Evolutionary conservation across 306 rosid species (phyloP).

Genomic region (Dryas drummondii): DNA sequence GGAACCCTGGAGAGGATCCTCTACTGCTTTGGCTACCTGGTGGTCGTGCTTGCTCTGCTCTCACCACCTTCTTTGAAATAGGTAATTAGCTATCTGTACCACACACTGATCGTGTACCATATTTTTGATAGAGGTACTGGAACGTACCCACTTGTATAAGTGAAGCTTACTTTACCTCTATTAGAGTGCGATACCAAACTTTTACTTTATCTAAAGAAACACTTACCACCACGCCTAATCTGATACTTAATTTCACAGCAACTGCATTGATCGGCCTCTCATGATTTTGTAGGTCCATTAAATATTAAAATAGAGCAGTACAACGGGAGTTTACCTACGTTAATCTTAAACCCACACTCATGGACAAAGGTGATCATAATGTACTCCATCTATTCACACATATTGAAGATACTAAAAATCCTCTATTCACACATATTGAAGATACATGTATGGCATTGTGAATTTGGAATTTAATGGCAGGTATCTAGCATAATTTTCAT

Average conservation of each 20-base stretch:
- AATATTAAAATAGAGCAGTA: slow-evolving; percentile 35
- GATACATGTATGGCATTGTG: background rate
- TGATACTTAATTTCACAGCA: too few species aligned
- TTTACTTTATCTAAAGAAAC: too few species aligned
- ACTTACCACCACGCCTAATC: too few species aligned
- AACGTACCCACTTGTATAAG: too few species aligned
- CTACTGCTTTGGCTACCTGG: slow-evolving; percentile 74
- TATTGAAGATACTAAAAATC: background rate
- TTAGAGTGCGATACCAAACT: too few species aligned
- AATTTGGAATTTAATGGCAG: slow-evolving; percentile 21
- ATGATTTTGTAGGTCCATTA: slow-evolving; percentile 53
- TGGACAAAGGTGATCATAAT: slow-evolving; percentile 65
- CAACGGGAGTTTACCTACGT: slow-evolving; percentile 50
- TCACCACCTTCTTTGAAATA: slow-evolving; percentile 48
- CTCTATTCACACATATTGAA: too few species aligned
- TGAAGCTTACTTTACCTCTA: too few species aligned
- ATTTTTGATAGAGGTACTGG: too few species aligned
- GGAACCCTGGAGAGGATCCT: slow-evolving; percentile 56
- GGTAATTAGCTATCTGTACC: slow-evolving; percentile 26
- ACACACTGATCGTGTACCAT: too few species aligned
- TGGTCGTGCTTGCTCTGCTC: slow-evolving; percentile 67
- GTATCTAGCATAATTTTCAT: slow-evolving; percentile 53
- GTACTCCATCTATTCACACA: too few species aligned
- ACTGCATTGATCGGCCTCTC: background rate
- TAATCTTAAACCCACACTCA: slow-evolving; percentile 44